phyloP scores from a whole-genome alignment of 2,329 filamentous ascomycete genomes.

The Fusarium napiforme region DNA sequence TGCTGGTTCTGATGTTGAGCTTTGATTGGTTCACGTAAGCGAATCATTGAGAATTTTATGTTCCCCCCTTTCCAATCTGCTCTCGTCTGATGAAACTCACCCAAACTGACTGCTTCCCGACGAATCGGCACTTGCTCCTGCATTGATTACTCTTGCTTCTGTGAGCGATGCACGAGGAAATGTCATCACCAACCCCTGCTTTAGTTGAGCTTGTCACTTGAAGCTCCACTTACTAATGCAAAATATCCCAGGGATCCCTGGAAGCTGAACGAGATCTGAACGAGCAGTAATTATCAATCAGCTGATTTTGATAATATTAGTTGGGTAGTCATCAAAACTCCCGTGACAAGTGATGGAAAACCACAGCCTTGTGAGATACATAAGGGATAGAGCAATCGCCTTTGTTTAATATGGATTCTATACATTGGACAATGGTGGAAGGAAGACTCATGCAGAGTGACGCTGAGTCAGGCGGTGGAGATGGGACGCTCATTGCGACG shows the following conservation, averaged over 20 bases:
- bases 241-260: neutral
- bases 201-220: neutral
- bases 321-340: neutral
- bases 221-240: neutral
- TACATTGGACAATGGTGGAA: too few relatives aligned
- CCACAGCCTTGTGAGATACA: rapidly evolving
- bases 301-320: too few relatives aligned
- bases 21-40: neutral
- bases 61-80: neutral
- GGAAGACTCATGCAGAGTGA: too few relatives aligned
- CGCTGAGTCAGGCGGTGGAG: too few relatives aligned
- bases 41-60: neutral
- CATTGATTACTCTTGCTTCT: neutral
- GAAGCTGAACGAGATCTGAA: neutral
- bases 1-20: neutral
- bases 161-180: neutral
- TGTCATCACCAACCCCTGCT: neutral
- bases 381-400: neutral
- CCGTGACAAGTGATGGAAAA: too few relatives aligned
- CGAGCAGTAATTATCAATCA: neutral
- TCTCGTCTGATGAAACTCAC: neutral
- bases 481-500: too few relatives aligned
- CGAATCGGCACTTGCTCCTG: neutral
- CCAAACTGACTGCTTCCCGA: neutral
- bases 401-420: too few relatives aligned